Base-by-base conservation (phyloP, 2,329 filamentous ascomycete species). In the Aspergillus sp. region DNA sequence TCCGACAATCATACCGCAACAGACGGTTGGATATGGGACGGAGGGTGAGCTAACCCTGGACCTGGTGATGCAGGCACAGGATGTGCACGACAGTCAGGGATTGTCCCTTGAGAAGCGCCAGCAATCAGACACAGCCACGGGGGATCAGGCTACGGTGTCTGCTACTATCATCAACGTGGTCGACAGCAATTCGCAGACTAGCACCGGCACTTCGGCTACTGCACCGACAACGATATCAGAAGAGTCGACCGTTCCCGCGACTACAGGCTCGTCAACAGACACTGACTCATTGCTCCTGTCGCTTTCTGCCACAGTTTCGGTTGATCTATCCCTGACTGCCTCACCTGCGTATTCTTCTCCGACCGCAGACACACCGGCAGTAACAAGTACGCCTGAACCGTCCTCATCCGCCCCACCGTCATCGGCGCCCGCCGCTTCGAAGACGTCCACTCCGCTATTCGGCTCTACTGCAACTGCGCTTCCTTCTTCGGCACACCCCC, bases 301-400 rank as follows among this genome's bases (percentile, higher is more conserved):
- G 23, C 36, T 53, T 28, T 39, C 63, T 38, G 62, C 57, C 10
- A 51, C 57, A 1, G 48, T 58, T 17, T 48, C 58, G 28, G 6
- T 55, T 10, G 50, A 57, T 19, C 32, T 38, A 41, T 38, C 38
- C 12, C 19, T 45, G 10, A 49, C 48, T 21, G 54, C 64, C 10
- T 61, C 57, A 12, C 59, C 63, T 13, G 61, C 28, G 17, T 61
- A 52, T 47, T 28, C 56, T 45, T 63, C 61, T 21, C 53, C 45
- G 10, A 59, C 64, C 4, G 53, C 62, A 12, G 60, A 59, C 38
- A 61, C 58, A 21, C 55, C 63, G 7, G 48, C 60, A 25, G 52
- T 38, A 36, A 65, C 64, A 4, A 58, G 56, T 19, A 45, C 53
- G 10, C 17, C 38, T 21, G 53, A 47, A 28, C 39, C 53, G 15